Percentiles rank a stretch among this genome's conserved stretches.
phyloP scores from a whole-genome alignment of 179 eudicot species.

The Gypsophila paniculata region DNA sequence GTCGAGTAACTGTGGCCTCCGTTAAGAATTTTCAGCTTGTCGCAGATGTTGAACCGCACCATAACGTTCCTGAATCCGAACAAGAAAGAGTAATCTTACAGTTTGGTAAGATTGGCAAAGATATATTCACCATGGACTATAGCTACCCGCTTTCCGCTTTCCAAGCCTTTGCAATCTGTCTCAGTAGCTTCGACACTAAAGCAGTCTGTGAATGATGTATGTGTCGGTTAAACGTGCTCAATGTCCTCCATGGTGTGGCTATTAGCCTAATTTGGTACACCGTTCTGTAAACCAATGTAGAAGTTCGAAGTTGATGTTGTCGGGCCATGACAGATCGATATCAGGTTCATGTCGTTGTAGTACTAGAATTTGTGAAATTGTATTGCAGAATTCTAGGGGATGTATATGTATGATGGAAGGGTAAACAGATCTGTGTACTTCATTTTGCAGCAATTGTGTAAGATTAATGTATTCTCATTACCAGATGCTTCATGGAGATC shows the following conservation, averaged over 20 bases:
- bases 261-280: neutral
- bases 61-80: constrained; percentile 60
- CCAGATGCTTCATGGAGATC: neutral
- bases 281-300: neutral
- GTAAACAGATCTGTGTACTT: constrained; percentile 15
- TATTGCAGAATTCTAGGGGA: constrained; percentile 19
- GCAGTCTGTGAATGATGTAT: constrained; percentile 89
- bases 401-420: constrained; percentile 25
- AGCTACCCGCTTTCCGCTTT: constrained; percentile 82
- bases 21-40: constrained; percentile 94
- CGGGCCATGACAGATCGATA: neutral
- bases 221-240: neutral
- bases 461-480: neutral
- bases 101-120: constrained; percentile 89
- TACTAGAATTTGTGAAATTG: constrained; percentile 5
- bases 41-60: constrained; percentile 69
- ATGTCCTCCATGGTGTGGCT: neutral
- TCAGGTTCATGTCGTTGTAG: neutral
- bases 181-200: constrained; percentile 93
- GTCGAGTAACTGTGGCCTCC: constrained; percentile 87
- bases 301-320: neutral
- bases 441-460: constrained; percentile 16
- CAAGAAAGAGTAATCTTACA: constrained; percentile 80
- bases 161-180: constrained; percentile 88
- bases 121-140: constrained; percentile 93